A percentile compares a stretch with the other conserved stretches of the same genome.
These are phyloP conservation scores for Fusarium verrucosum DNA, from an alignment of 2,329 filamentous ascomycete species.

Conservation along the genomic window DNA sequence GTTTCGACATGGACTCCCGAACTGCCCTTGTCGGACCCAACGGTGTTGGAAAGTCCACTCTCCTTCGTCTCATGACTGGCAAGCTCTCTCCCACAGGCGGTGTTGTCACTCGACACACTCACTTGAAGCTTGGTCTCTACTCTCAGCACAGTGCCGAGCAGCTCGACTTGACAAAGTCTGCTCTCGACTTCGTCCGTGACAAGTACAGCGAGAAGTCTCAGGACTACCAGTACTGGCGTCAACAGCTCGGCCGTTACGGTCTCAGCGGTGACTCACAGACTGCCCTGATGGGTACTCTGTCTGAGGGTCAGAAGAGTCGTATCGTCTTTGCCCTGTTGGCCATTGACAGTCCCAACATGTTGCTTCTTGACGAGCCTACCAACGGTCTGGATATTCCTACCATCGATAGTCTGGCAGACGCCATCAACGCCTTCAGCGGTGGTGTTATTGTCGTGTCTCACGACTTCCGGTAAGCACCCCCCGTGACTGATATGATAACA, in stretches of 20 bases:
- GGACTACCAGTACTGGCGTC: conserved; percentile 99
- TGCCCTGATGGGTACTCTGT: conserved; percentile 95
- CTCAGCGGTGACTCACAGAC: conserved; percentile 94
- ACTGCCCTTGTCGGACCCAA: conserved; percentile 97
- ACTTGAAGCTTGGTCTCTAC: conserved; percentile 98
- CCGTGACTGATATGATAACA: background rate
- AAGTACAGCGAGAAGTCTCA: conserved; percentile 90
- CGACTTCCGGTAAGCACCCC: conserved; percentile 86
- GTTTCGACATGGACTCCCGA: conserved; percentile 99
- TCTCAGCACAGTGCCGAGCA: conserved; percentile 98
- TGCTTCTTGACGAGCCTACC: conserved; percentile 96
- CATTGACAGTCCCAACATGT: conserved; percentile 97
- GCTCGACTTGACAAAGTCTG: conserved; percentile 96
- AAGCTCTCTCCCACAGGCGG: conserved; percentile 87
- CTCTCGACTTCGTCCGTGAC: conserved; percentile 96
- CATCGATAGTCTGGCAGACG: conserved; percentile 96
- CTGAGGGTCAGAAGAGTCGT: conserved; percentile 96
- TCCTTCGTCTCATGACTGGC: conserved; percentile 95
- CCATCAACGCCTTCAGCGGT: conserved; percentile 94
- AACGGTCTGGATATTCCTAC: conserved; percentile 99
- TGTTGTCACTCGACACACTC: conserved; percentile 88
- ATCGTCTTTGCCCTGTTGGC: conserved; percentile 97
- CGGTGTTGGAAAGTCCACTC: conserved; percentile 98
- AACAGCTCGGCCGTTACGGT: conserved; percentile 95
- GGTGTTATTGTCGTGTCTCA: conserved; percentile 98